A percentile compares a stretch with the other conserved stretches of the same genome.
Conservation (phyloP, 495 filamentous ascomycete genomes). For the Amorphotheca resinae region DNA sequence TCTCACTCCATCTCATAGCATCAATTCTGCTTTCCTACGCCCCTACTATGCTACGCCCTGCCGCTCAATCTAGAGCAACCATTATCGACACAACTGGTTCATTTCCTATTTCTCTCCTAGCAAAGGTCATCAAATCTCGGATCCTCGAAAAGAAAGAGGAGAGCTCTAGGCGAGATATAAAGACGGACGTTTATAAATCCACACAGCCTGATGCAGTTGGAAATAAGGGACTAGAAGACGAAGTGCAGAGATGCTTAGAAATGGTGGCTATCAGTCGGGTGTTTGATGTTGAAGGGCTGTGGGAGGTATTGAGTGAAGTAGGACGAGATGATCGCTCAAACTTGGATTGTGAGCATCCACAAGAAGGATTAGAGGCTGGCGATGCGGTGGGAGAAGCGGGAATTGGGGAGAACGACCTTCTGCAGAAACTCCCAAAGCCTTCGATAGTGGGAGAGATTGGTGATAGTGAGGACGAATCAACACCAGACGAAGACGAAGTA, state of each 20-base stretch:
- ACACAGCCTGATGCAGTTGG: background rate
- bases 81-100: constrained; percentile 22
- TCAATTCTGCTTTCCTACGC: constrained; percentile 6
- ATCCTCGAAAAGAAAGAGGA: background rate
- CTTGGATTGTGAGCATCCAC: too few relatives aligned
- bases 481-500: background rate
- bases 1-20: constrained; percentile 17
- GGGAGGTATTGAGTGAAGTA: constrained; percentile 34
- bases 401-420: too few relatives aligned
- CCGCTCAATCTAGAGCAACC: constrained; percentile 3
- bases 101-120: constrained; percentile 16
- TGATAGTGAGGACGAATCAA: constrained; percentile 4
- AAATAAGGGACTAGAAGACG: background rate
- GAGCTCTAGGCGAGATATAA: background rate
- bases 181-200: constrained; percentile 2
- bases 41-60: background rate
- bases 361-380: too few relatives aligned
- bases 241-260: constrained; percentile 29
- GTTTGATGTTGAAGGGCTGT: constrained; percentile 46
- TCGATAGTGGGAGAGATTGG: background rate
- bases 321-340: background rate
- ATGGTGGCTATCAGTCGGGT: constrained; percentile 41
- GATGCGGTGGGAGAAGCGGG: background rate
- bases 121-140: constrained; percentile 13
- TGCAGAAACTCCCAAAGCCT: background rate